Evolutionary conservation across 2,329 filamentous ascomycete species (phyloP).

Genomic region (Pseudogymnoascus sp.): DNA sequence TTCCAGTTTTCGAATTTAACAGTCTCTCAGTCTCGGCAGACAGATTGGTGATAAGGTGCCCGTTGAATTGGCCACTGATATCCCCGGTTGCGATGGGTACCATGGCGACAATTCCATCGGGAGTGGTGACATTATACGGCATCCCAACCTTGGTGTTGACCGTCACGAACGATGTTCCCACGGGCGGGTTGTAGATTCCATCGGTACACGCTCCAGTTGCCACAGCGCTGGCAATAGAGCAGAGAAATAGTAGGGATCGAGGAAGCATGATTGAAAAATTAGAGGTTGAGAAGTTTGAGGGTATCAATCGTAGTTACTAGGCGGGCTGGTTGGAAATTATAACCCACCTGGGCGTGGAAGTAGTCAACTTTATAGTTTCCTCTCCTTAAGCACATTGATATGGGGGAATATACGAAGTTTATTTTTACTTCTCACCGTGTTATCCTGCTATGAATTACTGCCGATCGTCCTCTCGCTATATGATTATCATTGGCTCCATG

Average conservation of each 20-base stretch:
- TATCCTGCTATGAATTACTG: background rate
- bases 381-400: background rate
- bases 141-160: background rate
- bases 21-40: constrained; percentile 2
- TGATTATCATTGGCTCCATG: background rate
- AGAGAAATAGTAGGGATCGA: background rate
- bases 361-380: background rate
- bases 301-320: background rate
- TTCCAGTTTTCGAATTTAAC: background rate
- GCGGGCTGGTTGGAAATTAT: background rate
- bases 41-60: background rate
- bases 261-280: background rate
- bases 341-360: no score
- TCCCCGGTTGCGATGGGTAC: background rate
- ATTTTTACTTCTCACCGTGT: background rate
- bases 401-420: background rate
- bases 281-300: background rate
- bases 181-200: background rate
- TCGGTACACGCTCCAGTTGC: background rate
- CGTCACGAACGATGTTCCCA: background rate
- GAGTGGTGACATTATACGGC: background rate
- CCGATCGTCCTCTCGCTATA: background rate
- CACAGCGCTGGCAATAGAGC: constrained; percentile 5
- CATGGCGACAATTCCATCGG: background rate
- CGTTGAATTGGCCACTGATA: background rate